phyloP scores from a whole-genome alignment of 176 grass and related monocot species.

The Luzula sylvatica region DNA sequence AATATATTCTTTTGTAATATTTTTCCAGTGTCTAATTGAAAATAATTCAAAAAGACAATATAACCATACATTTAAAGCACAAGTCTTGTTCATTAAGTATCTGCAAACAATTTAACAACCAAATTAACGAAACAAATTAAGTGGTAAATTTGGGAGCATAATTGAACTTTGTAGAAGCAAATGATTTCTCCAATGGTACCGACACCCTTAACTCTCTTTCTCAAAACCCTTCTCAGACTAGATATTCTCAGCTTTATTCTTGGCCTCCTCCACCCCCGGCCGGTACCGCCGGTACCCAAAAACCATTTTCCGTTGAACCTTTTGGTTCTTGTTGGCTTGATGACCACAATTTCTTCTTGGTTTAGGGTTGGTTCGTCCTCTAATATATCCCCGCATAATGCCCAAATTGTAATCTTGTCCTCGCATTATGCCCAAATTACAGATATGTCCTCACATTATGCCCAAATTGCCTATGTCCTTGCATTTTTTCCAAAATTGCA shows the following conservation, averaged over 20 bases:
- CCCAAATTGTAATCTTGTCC: too few species aligned
- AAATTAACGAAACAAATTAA: not conserved
- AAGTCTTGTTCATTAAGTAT: slow-evolving; percentile 1
- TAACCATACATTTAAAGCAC: not conserved
- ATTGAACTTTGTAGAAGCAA: slow-evolving; percentile 10
- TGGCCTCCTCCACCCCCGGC: slow-evolving; percentile 15
- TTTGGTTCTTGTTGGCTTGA: slow-evolving; percentile 1
- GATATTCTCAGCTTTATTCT: slow-evolving; percentile 38
- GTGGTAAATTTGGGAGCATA: slow-evolving; percentile 1
- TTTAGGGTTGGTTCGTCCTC: not conserved
- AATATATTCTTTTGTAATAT: too few species aligned
- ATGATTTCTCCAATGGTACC: slow-evolving; percentile 20
- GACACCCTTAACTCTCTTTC: slow-evolving; percentile 36
- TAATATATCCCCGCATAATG: too few species aligned
- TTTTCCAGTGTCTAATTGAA: too few species aligned
- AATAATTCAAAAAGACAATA: too few species aligned
- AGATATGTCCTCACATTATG: too few species aligned
- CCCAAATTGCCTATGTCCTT: too few species aligned
- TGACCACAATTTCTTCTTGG: slow-evolving; percentile 15
- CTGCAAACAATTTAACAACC: not conserved
- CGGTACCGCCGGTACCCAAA: not conserved
- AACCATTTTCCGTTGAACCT: not conserved
- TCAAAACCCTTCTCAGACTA: slow-evolving; percentile 31
- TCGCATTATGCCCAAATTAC: too few species aligned
- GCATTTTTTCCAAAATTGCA: too few species aligned